Evolutionary conservation across 805 yeast species (phyloP).

Genomic region (Yamadazyma insecticola): DNA sequence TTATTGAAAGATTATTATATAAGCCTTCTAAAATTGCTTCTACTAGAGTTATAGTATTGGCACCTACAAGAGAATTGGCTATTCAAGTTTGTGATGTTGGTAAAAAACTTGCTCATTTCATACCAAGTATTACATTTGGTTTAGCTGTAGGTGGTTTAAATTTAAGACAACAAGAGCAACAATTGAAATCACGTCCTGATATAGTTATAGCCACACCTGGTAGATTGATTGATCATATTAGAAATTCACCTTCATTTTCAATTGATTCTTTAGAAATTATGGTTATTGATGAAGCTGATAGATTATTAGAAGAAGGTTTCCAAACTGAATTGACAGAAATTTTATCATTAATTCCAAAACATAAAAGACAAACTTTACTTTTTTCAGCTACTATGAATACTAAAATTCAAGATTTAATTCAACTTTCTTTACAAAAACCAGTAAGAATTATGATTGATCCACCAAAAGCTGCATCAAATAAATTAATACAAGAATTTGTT

Average conservation of each 20-base stretch:
- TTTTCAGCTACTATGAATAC: slow-evolving; percentile 99
- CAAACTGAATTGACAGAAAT: slow-evolving; percentile 92
- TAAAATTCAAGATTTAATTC: slow-evolving; percentile 79
- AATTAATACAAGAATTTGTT: slow-evolving; percentile 88
- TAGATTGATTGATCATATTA: slow-evolving; percentile 92
- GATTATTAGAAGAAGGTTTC: slow-evolving; percentile 99
- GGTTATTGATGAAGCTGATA: slow-evolving; percentile 96
- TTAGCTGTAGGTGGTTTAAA: slow-evolving; percentile 98
- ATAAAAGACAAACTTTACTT: slow-evolving; percentile 86
- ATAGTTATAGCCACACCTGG: slow-evolving; percentile 98
- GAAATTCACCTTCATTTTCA: slow-evolving; percentile 89
- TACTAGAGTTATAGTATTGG: slow-evolving; percentile 83
- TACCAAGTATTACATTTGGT: slow-evolving; percentile 77
- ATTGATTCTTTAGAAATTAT: slow-evolving; percentile 90
- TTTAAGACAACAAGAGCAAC: slow-evolving; percentile 92
- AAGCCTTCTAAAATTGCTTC: slow-evolving; percentile 83
- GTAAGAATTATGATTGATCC: slow-evolving; percentile 95
- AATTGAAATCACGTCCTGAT: slow-evolving; percentile 88
- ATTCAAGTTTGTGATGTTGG: slow-evolving; percentile 96
- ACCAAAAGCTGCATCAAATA: slow-evolving; percentile 90
- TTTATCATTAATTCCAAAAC: slow-evolving; percentile 72
- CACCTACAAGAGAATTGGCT: slow-evolving; percentile 98
- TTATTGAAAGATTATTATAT: slow-evolving; percentile 84
- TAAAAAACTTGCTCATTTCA: slow-evolving; percentile 72
- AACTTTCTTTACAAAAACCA: slow-evolving; percentile 83